These are phyloP conservation scores for Talaromyces sp. DNA, from an alignment of 2,329 filamentous ascomycete species.

Conservation along the genomic window DNA sequence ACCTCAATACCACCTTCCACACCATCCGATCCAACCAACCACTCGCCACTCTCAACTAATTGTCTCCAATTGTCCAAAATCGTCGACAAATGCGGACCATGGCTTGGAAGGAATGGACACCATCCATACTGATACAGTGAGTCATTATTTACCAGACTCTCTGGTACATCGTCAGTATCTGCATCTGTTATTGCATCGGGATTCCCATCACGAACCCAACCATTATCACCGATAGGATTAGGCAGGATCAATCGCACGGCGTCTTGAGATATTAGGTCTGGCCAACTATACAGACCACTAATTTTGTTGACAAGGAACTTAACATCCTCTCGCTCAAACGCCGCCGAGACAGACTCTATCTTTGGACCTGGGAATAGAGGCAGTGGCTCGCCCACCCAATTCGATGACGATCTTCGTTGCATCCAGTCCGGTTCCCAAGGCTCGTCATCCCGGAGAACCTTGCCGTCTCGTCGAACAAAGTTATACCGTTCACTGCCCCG, in stretches of 20 bases:
- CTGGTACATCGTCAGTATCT: background rate
- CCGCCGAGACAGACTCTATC: background rate
- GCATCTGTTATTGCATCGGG: background rate
- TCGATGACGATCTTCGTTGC: background rate
- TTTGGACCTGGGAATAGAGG: background rate
- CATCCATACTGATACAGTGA: conserved; percentile 5
- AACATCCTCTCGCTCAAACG: background rate
- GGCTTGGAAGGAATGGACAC: conserved; percentile 9
- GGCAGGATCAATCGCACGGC: background rate
- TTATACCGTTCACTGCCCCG: background rate
- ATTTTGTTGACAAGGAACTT: background rate
- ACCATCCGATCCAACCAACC: conserved; percentile 28
- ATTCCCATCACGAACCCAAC: background rate
- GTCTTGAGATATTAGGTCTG: background rate
- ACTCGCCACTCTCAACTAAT: conserved; percentile 29
- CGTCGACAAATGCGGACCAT: conserved; percentile 23
- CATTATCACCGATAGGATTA: background rate
- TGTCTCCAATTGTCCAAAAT: conserved; percentile 31
- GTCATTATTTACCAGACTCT: conserved; percentile 3
- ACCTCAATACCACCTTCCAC: conserved; percentile 32
- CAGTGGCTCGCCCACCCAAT: background rate
- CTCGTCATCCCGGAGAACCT: background rate
- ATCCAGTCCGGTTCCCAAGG: background rate
- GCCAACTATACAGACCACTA: background rate
- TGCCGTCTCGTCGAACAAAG: background rate